These are phyloP conservation scores for Rhodotorula sp. DNA, from an alignment of 1,284 basidiomycete genomes.

Conservation along the genomic window DNA sequence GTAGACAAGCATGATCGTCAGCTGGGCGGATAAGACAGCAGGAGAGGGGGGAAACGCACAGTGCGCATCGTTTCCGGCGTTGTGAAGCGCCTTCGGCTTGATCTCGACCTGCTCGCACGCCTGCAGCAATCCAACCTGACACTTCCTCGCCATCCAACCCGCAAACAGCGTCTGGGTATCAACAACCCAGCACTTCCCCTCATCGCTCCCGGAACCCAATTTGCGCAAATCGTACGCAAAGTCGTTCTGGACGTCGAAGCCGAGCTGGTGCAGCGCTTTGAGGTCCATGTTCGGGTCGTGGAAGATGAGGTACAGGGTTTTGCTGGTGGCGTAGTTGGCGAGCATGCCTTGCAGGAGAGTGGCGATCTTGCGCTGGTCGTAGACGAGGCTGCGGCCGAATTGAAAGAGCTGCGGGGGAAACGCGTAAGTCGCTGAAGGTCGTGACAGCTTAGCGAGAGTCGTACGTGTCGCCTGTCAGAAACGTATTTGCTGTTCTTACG, in stretches of 20 bases:
- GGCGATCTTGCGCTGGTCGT: slow-evolving; percentile 2
- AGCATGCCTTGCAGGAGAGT: slow-evolving; percentile 29
- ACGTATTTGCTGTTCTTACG: slow-evolving; percentile 18
- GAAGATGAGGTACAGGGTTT: slow-evolving; percentile 29
- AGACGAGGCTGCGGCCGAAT: slow-evolving; percentile 16
- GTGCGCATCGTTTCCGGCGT: slow-evolving; percentile 36
- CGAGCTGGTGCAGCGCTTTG: slow-evolving; percentile 15
- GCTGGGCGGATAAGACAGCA: too few species aligned
- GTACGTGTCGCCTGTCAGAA: slow-evolving; percentile 29
- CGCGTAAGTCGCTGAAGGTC: too few species aligned
- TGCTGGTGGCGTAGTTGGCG: slow-evolving; percentile 11
- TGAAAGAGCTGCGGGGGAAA: slow-evolving; percentile 20
- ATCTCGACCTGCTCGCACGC: slow-evolving; percentile 24
- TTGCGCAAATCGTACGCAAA: slow-evolving; percentile 10
- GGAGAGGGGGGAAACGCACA: slow-evolving; percentile 8
- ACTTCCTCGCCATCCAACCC: slow-evolving; percentile 16
- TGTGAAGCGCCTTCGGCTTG: slow-evolving; percentile 23
- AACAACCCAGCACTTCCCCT: slow-evolving; percentile 13
- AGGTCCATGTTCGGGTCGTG: slow-evolving; percentile 35
- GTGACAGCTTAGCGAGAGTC: background rate
- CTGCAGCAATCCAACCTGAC: slow-evolving; percentile 17
- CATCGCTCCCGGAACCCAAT: background rate
- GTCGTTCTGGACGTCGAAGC: slow-evolving; percentile 11
- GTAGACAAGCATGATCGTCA: background rate
- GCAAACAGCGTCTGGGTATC: slow-evolving; percentile 33